Conservation (phyloP, 1,139 yeast species). For the Suhomyces bokatorum region DNA sequence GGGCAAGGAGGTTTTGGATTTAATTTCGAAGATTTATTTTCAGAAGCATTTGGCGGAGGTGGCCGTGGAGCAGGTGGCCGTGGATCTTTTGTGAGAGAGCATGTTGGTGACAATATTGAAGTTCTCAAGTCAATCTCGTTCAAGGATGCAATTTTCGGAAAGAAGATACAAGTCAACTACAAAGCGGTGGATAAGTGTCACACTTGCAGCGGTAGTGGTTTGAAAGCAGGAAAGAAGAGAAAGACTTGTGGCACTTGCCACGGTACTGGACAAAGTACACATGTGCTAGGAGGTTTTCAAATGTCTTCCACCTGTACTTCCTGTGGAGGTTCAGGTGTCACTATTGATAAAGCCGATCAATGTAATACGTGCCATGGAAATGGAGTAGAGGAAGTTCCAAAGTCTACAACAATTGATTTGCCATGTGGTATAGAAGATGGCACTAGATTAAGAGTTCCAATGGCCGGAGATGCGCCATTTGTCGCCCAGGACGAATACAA, state of each 20-base stretch:
- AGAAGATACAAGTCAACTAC: slow-evolving; percentile 65
- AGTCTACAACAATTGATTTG: slow-evolving; percentile 73
- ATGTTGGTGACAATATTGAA: slow-evolving; percentile 88
- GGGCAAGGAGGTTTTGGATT: slow-evolving; percentile 54
- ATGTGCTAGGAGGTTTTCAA: slow-evolving; percentile 90
- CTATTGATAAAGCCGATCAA: slow-evolving; percentile 63
- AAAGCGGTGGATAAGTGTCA: slow-evolving; percentile 75
- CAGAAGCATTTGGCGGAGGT: slow-evolving; percentile 63
- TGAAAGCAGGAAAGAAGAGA: slow-evolving; percentile 74
- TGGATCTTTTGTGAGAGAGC: slow-evolving; percentile 61
- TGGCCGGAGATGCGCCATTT: slow-evolving; percentile 88
- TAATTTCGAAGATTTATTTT: slow-evolving; percentile 87
- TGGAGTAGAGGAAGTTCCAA: slow-evolving; percentile 72
- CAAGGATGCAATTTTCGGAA: slow-evolving; percentile 87
- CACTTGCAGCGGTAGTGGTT: slow-evolving; percentile 82
- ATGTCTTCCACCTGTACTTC: slow-evolving; percentile 91
- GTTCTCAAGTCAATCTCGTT: slow-evolving; percentile 71
- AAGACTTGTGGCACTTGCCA: slow-evolving; percentile 85
- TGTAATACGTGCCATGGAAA: slow-evolving; percentile 86
- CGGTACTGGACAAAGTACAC: slow-evolving; percentile 91
- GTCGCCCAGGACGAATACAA: slow-evolving; percentile 66
- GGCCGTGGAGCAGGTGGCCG: slow-evolving; percentile 36
- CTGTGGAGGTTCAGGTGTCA: slow-evolving; percentile 89
- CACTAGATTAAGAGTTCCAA: slow-evolving; percentile 76
- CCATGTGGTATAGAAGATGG: slow-evolving; percentile 93